Percentiles rank a stretch among this genome's conserved stretches.
These are phyloP conservation scores for Flaveria bidentis DNA, from an alignment of 129 eudicot genomes.

Conservation along the genomic window DNA sequence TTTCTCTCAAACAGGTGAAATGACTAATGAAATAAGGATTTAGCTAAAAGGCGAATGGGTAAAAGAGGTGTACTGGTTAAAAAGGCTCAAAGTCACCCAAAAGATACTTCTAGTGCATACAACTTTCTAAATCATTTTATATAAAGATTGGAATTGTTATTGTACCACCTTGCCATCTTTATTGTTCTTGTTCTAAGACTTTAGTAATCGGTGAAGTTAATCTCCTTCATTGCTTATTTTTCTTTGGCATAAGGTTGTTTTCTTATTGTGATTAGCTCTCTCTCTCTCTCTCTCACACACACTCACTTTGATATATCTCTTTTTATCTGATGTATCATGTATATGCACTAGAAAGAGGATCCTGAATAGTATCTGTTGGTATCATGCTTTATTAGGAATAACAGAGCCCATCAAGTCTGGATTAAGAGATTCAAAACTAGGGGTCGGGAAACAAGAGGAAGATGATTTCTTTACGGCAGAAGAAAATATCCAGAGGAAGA, in stretches of 20 bases:
- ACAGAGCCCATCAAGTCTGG: slow-evolving; percentile 96
- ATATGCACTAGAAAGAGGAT: neutral
- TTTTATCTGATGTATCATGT: neutral
- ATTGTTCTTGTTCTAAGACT: too few species aligned
- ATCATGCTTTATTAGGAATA: slow-evolving; percentile 56
- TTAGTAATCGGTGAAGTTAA: too few species aligned
- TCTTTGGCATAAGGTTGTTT: neutral
- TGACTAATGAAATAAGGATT: too few species aligned
- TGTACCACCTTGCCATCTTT: too few species aligned
- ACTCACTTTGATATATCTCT: neutral
- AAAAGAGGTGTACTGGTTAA: neutral
- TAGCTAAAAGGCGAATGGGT: neutral
- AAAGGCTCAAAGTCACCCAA: neutral
- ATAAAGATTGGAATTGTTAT: too few species aligned
- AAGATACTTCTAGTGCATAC: neutral
- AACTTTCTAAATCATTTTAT: neutral
- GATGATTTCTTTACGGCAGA: slow-evolving; percentile 95
- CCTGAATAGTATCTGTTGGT: neutral
- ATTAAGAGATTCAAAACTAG: slow-evolving; percentile 84
- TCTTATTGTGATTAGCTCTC: neutral
- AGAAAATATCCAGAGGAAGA: slow-evolving; percentile 89
- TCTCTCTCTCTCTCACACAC: neutral
- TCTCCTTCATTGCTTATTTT: too few species aligned
- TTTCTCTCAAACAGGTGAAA: too few species aligned
- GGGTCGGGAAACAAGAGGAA: slow-evolving; percentile 93